These are phyloP conservation scores for Ascodesmis nigricans DNA, from an alignment of 495 filamentous ascomycete species.

Conservation along the genomic window DNA sequence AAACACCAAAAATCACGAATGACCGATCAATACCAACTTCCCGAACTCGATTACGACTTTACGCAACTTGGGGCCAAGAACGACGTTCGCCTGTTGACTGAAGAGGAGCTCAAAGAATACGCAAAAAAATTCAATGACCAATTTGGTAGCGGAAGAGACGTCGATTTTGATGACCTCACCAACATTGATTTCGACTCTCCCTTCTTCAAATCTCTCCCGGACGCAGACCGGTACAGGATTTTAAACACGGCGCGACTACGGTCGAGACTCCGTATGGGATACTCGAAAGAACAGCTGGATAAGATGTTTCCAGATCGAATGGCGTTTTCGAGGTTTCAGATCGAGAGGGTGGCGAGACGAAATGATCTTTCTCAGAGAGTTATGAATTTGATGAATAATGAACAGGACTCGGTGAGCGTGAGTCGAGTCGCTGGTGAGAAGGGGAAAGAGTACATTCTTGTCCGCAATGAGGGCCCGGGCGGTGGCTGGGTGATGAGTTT, in stretches of 20 bases:
- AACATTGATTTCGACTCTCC: constrained; percentile 93
- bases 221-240: constrained; percentile 88
- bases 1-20: constrained; percentile 51
- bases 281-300: constrained; percentile 88
- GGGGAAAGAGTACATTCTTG: constrained; percentile 79
- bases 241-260: constrained; percentile 76
- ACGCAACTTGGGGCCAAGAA: constrained; percentile 64
- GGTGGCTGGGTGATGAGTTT: constrained; percentile 96
- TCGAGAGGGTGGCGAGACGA: constrained; percentile 72
- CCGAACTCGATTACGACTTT: constrained; percentile 40
- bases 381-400: constrained; percentile 88
- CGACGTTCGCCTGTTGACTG: constrained; percentile 84
- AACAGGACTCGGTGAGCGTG: constrained; percentile 24
- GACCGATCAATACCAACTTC: constrained; percentile 84
- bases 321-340: constrained; percentile 90
- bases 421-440: constrained; percentile 66
- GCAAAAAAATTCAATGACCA: constrained; percentile 65
- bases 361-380: constrained; percentile 89
- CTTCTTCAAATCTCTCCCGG: constrained; percentile 77
- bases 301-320: constrained; percentile 95
- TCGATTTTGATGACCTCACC: constrained; percentile 94
- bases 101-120: constrained; percentile 82
- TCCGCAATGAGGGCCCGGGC: constrained; percentile 83
- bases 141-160: too few relatives aligned
- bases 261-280: constrained; percentile 75